These are phyloP conservation scores for Pseudogymnoascus sp. DNA, from an alignment of 2,329 filamentous ascomycete genomes.

Conservation along the genomic window DNA sequence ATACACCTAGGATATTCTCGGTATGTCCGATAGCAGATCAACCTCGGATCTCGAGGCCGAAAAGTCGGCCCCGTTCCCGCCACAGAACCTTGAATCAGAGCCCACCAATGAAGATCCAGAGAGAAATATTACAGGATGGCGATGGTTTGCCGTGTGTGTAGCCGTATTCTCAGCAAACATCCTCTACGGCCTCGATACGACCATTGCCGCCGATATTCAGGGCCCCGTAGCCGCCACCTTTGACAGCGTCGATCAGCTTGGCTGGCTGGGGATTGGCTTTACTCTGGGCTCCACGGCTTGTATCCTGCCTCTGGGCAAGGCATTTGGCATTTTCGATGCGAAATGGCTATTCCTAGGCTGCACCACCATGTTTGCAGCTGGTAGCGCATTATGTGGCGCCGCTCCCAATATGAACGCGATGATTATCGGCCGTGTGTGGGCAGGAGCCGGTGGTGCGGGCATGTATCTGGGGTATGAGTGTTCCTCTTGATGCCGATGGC, in stretches of 20 bases:
- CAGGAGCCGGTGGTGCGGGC: slow-evolving; percentile 19
- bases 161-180: slow-evolving; percentile 24
- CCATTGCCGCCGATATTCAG: slow-evolving; percentile 38
- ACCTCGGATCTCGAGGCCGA: no score
- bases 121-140: not conserved
- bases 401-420: slow-evolving; percentile 21
- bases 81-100: no score
- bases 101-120: no score
- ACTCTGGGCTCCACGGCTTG: slow-evolving; percentile 23
- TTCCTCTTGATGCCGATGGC: not conserved
- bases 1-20: no score
- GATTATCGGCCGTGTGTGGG: slow-evolving; percentile 21
- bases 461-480: slow-evolving; percentile 24
- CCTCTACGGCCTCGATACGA: slow-evolving; percentile 33
- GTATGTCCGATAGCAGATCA: no score
- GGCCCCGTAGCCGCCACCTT: slow-evolving; percentile 31
- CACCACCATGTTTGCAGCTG: slow-evolving; percentile 13
- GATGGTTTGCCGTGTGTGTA: slow-evolving; percentile 22
- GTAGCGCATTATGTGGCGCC: slow-evolving; percentile 19
- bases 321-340: slow-evolving; percentile 9
- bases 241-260: slow-evolving; percentile 30
- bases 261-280: slow-evolving; percentile 35
- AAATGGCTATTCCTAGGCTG: slow-evolving; percentile 10
- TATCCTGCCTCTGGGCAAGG: slow-evolving; percentile 17
- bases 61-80: no score